phyloP scores from a whole-genome alignment of 768 basidiomycete genomes.

The Gloeostereum incarnatum region DNA sequence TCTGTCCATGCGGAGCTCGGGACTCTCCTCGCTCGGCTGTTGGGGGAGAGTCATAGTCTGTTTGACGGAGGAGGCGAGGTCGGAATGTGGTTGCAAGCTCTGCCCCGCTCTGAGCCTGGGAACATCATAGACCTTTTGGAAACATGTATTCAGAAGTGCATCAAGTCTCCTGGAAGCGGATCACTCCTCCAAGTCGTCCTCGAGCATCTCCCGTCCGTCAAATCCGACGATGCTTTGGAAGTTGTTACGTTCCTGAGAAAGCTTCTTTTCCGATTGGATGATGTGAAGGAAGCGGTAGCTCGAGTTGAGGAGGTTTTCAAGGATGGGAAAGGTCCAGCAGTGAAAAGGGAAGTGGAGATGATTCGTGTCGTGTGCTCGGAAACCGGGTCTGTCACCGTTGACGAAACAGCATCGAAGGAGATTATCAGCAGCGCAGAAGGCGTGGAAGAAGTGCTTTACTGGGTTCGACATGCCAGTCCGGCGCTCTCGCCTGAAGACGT shows the following conservation, averaged over 20 bases:
- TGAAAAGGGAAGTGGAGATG: too few relatives aligned
- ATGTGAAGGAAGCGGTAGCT: too few relatives aligned
- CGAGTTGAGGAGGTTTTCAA: too few relatives aligned
- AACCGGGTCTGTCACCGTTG: too few relatives aligned
- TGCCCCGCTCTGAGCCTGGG: slow-evolving; percentile 37
- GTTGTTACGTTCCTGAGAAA: slow-evolving; percentile 56
- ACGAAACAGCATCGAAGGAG: too few relatives aligned
- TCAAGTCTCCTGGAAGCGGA: slow-evolving; percentile 83
- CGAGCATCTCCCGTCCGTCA: slow-evolving; percentile 15
- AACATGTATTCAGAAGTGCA: slow-evolving; percentile 74
- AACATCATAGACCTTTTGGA: slow-evolving; percentile 67
- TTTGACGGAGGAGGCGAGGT: background rate
- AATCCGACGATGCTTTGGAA: slow-evolving; percentile 27
- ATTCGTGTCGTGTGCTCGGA: too few relatives aligned
- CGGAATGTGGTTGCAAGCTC: slow-evolving; percentile 1
- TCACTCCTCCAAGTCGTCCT: too few relatives aligned
- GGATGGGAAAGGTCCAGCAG: too few relatives aligned
- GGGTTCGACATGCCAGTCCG: slow-evolving; percentile 39
- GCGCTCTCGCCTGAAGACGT: slow-evolving; percentile 26
- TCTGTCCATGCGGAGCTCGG: too few relatives aligned
- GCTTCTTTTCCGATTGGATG: slow-evolving; percentile 46
- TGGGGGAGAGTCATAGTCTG: slow-evolving; percentile 6
- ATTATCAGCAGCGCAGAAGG: too few relatives aligned
- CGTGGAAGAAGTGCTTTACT: slow-evolving; percentile 58
- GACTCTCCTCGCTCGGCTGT: too few relatives aligned